Evolutionary conservation across 306 rosid species (phyloP), one percentile per base, ranked within the genome.

Genomic region (Canavalia ensiformis): DNA sequence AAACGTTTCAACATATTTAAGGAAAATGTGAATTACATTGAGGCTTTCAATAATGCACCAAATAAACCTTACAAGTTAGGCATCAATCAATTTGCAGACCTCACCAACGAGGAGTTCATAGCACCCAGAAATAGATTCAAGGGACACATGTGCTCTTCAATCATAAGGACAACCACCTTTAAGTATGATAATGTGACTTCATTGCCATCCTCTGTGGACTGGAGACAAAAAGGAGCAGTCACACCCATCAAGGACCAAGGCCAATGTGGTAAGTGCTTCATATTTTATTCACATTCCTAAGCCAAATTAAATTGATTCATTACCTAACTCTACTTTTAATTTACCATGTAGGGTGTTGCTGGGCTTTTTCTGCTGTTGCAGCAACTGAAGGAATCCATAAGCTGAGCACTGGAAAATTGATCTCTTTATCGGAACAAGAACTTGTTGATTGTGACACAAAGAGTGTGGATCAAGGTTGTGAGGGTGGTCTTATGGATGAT

Each of bases 281-380:
- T 71, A 28, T 28, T 37, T 18, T 33, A 66, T 51, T 57, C 6
- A 25, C 18, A 37, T 51, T 68, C 9, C 4, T 18, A 30, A 10
- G 25, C 30, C 41, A 9, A 6, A 11, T 29, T 5, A 52, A 33
- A 45, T 7, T 49, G 9, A 25, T 37, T 18, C 29, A 1, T 39
- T 33, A 39, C 56, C 65, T 71, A 70, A 81, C 73, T 25, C 5
- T 5, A 25, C 4, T 25, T 65, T 28, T 6, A 45, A 29, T 52
- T 46, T 7, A 28, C 28, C 9, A 35, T 79, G 68, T 12, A 85
- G 89, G 82, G 33, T 76, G 87, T 41, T 83, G 89, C 4, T 80
- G 89, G 88, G 89, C 87, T 0, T 88, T 85, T 81, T 82, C 91
- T 49, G 87, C 88, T 25, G 84, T 82, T 25, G 90, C 85, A 18